Evolutionary conservation across 257 asterid species (phyloP).

Genomic region (Solanum gracilifrons): DNA sequence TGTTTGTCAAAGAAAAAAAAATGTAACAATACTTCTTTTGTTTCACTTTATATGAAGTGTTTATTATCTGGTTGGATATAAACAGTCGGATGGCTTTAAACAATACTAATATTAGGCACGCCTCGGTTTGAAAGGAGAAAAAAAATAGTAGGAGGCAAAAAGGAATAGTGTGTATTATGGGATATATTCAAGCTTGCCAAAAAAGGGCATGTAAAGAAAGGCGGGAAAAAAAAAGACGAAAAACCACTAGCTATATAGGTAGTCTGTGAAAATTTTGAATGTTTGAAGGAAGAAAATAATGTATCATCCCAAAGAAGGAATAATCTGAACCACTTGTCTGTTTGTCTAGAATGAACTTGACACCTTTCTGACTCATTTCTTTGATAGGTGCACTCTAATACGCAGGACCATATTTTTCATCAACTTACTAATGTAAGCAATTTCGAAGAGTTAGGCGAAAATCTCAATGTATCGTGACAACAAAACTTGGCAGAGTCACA

Average conservation of each 20-base stretch:
- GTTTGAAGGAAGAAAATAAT: constrained; percentile 4
- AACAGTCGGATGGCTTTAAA: not conserved
- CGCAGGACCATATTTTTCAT: not conserved
- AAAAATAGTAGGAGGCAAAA: not conserved
- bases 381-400: not conserved
- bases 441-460: not conserved
- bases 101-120: constrained; percentile 25
- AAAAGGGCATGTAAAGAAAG: constrained; percentile 6
- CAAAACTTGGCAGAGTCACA: not conserved
- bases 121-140: constrained; percentile 17
- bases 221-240: not conserved
- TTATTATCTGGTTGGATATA: not conserved
- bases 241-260: not conserved
- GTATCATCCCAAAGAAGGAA: not conserved
- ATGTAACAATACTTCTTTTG: not conserved
- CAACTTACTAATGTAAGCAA: not conserved
- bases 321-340: constrained; percentile 34
- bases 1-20: not conserved
- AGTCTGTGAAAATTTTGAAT: not conserved
- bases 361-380: constrained; percentile 18
- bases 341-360: constrained; percentile 31
- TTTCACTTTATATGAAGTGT: not conserved
- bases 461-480: not conserved
- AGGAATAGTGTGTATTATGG: not conserved
- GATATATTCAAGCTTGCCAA: constrained; percentile 14